Conservation (phyloP, 768 basidiomycete genomes). For the Tulasnella sp. region DNA sequence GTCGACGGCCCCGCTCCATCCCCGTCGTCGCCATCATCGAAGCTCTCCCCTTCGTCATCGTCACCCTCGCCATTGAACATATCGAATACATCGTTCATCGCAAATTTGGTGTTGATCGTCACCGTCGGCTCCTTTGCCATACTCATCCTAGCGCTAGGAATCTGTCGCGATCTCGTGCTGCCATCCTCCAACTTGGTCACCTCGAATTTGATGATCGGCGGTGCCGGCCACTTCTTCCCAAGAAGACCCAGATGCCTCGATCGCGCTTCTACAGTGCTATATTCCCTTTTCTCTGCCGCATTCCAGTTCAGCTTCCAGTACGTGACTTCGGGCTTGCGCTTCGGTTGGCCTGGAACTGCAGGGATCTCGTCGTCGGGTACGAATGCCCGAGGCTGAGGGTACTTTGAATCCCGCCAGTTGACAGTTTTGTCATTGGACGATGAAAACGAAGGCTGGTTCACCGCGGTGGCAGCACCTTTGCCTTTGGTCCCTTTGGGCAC, state of each 20-base stretch:
- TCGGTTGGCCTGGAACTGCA: conserved; percentile 48
- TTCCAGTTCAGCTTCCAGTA: conserved; percentile 56
- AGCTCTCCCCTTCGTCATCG: conserved; percentile 25
- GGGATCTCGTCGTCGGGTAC: conserved; percentile 36
- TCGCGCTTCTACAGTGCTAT: conserved; percentile 73
- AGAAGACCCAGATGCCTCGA: conserved; percentile 73
- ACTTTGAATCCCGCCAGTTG: conserved; percentile 21
- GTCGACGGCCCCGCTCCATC: conserved; percentile 3
- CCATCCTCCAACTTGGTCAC: conserved; percentile 57
- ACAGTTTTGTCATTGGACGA: conserved; percentile 17
- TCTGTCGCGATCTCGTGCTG: conserved; percentile 28
- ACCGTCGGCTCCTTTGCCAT: conserved; percentile 60
- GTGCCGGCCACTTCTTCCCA: conserved; percentile 76
- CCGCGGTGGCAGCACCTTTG: no score
- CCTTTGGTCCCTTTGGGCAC: neutral
- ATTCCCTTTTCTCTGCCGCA: conserved; percentile 70
- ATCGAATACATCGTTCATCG: conserved; percentile 84
- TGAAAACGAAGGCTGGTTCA: no score
- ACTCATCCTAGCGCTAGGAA: conserved; percentile 36
- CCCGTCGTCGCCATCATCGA: conserved; percentile 23
- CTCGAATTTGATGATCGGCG: conserved; percentile 32
- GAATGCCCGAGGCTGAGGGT: conserved; percentile 62
- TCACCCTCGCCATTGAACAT: conserved; percentile 65
- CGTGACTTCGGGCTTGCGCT: conserved; percentile 44
- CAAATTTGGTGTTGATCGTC: conserved; percentile 95